Evolutionary conservation across 2,329 filamentous ascomycete genomes (phyloP).

Genomic region (Microsporum ferrugineum): DNA sequence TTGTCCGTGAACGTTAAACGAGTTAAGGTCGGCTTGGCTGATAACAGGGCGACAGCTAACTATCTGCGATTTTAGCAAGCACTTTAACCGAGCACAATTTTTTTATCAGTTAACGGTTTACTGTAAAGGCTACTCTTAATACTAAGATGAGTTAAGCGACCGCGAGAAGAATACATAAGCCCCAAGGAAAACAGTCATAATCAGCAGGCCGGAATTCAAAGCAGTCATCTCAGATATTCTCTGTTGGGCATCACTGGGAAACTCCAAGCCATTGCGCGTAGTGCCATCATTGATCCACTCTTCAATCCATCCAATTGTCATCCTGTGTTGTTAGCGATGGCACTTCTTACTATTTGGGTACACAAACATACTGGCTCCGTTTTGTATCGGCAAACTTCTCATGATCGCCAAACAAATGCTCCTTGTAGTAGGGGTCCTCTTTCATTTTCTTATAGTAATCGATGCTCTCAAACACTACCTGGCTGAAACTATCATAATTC

Average conservation of each 20-base stretch:
- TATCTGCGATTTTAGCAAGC: no score
- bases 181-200: no score
- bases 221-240: no score
- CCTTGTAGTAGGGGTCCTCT: constrained; percentile 39
- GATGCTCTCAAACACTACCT: constrained; percentile 23
- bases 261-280: constrained; percentile 17
- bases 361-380: constrained; percentile 22
- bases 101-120: no score
- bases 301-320: constrained; percentile 40
- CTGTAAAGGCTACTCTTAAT: no score
- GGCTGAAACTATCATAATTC: neutral
- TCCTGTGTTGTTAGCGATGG: constrained; percentile 19
- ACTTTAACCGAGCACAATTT: no score
- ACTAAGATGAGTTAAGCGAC: no score
- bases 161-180: no score
- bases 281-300: constrained; percentile 34
- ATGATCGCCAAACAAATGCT: constrained; percentile 37
- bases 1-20: no score
- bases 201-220: no score
- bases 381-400: constrained; percentile 42
- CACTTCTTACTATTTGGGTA: neutral
- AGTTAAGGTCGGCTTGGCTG: no score
- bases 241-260: neutral
- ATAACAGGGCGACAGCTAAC: no score
- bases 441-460: constrained; percentile 41